These are phyloP conservation scores for Candida tallmaniae DNA, from an alignment of 805 yeast genomes.

Conservation along the genomic window DNA sequence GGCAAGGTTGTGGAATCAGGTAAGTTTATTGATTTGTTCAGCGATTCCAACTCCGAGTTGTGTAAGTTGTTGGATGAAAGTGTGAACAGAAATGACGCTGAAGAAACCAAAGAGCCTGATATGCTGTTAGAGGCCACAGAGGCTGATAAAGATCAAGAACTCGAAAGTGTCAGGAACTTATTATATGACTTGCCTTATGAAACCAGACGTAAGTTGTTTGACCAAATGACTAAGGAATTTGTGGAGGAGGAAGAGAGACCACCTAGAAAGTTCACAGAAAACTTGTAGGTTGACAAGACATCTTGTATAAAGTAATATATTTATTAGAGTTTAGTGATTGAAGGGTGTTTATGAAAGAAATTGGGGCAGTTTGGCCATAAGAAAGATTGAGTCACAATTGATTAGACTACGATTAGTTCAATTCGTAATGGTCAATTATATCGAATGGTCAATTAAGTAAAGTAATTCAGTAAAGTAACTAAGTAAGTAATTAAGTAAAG, in stretches of 20 bases:
- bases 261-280: not conserved
- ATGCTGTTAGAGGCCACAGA: no score
- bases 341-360: no score
- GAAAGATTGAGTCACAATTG: no score
- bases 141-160: slow-evolving; percentile 12
- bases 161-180: slow-evolving; percentile 25
- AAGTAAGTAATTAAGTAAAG: no score
- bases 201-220: slow-evolving; percentile 22
- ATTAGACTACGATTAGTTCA: no score
- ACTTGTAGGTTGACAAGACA: no score
- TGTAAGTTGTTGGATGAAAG: slow-evolving; percentile 38
- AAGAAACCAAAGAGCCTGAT: slow-evolving; percentile 13
- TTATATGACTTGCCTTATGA: slow-evolving; percentile 36
- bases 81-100: slow-evolving; percentile 14
- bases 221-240: slow-evolving; percentile 18
- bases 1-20: slow-evolving; percentile 41
- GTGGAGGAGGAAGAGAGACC: slow-evolving; percentile 2
- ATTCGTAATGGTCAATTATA: no score
- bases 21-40: slow-evolving; percentile 35
- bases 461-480: no score
- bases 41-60: slow-evolving; percentile 37
- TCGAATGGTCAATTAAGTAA: no score
- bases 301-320: no score
- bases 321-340: no score
- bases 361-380: no score